Evolutionary conservation across 140 eudicot species (phyloP).

Genomic region (Ambrosia hybrid): DNA sequence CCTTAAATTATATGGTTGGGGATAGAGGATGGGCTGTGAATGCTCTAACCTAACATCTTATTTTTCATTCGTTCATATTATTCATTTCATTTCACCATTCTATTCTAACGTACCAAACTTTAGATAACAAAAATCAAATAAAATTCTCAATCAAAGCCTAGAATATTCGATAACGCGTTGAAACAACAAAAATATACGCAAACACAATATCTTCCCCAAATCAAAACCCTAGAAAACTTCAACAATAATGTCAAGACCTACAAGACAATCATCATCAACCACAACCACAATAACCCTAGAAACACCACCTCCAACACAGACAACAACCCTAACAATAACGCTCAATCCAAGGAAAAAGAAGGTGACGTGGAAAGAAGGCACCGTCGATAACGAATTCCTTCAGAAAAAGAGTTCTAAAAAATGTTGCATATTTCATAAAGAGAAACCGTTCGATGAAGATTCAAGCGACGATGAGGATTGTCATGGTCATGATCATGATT

Average conservation of each 20-base stretch:
- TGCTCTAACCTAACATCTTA: too few species aligned
- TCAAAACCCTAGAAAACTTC: constrained; percentile 27
- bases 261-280: constrained; percentile 30
- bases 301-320: constrained; percentile 36
- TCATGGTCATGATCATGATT: neutral
- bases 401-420: constrained; percentile 84
- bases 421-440: constrained; percentile 89
- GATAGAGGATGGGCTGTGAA: too few species aligned
- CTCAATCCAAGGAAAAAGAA: constrained; percentile 87
- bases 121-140: too few species aligned
- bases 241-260: constrained; percentile 41
- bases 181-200: too few species aligned
- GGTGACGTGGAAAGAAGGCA: constrained; percentile 94
- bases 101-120: too few species aligned
- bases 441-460: constrained; percentile 83
- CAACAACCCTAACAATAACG: constrained; percentile 58
- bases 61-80: too few species aligned
- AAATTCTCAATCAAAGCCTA: too few species aligned
- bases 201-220: constrained; percentile 34
- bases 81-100: too few species aligned
- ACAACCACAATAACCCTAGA: constrained; percentile 61
- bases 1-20: too few species aligned
- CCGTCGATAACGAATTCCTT: constrained; percentile 79
- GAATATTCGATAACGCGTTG: neutral
- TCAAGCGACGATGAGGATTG: constrained; percentile 60